Conservation (phyloP, 495 filamentous ascomycete genomes). For the Astrocystis sublimbata region DNA sequence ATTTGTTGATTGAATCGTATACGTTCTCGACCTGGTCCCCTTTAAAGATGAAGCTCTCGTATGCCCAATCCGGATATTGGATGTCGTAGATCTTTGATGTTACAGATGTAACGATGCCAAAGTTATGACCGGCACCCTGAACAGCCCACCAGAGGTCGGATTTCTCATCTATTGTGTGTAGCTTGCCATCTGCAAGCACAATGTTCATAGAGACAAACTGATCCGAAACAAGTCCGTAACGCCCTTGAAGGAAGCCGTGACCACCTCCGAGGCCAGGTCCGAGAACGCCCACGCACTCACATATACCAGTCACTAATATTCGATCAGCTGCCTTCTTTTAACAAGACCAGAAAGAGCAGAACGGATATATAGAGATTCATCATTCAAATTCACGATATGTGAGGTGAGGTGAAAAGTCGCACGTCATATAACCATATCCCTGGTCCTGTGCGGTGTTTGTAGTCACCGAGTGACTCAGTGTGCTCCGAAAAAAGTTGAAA, state of each 20-base stretch:
- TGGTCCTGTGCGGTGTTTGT: too few species aligned
- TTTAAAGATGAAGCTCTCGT: constrained; percentile 44
- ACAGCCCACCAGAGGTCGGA: constrained; percentile 52
- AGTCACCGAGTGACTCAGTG: too few species aligned
- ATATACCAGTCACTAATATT: constrained; percentile 43
- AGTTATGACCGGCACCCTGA: constrained; percentile 55
- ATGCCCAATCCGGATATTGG: constrained; percentile 39
- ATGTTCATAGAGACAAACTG: constrained; percentile 49
- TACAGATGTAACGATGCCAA: constrained; percentile 49
- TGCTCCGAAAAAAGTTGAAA: too few species aligned
- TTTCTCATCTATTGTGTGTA: constrained; percentile 30
- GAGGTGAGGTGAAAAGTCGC: too few species aligned
- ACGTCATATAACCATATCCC: too few species aligned
- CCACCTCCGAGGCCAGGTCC: constrained; percentile 55
- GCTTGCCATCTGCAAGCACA: constrained; percentile 49
- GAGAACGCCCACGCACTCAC: constrained; percentile 48
- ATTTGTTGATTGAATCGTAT: constrained; percentile 42
- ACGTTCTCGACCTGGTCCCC: constrained; percentile 50
- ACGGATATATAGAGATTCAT: too few species aligned
- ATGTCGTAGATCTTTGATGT: constrained; percentile 45
- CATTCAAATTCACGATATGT: too few species aligned
- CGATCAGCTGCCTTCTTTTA: too few species aligned
- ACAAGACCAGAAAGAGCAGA: too few species aligned
- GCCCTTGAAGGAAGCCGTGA: constrained; percentile 53
- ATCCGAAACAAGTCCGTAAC: constrained; percentile 53